Conservation (phyloP, 2,329 filamentous ascomycete genomes). For the Bimuria novae-zelandiae region DNA sequence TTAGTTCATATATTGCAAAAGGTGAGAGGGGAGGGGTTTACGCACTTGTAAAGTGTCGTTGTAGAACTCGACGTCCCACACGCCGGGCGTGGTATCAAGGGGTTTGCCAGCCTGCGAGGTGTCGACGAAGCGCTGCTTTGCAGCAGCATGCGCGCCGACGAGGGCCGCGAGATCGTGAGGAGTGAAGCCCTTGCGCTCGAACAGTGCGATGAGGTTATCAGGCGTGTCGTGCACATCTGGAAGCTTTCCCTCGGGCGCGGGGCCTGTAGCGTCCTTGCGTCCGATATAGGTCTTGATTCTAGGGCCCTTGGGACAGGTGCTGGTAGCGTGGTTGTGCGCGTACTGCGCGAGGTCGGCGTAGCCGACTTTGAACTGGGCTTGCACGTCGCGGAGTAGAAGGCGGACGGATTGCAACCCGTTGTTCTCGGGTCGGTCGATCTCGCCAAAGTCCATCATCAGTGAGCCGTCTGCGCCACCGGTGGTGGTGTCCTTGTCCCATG, state of each 20-base stretch:
- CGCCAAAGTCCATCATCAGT: conserved; percentile 44
- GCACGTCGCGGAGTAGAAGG: conserved; percentile 45
- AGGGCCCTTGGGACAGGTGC: conserved; percentile 58
- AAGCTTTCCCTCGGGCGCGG: conserved; percentile 52
- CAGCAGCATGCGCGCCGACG: conserved; percentile 59
- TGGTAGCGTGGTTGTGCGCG: conserved; percentile 52
- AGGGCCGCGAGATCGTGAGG: conserved; percentile 58
- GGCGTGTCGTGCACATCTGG: conserved; percentile 50
- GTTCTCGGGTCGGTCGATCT: conserved; percentile 47
- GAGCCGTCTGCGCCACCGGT: conserved; percentile 50
- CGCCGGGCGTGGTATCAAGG: conserved; percentile 55
- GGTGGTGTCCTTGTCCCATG: conserved; percentile 42
- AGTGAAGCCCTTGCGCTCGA: conserved; percentile 57
- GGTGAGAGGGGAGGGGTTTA: conserved; percentile 9
- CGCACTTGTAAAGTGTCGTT: conserved; percentile 38
- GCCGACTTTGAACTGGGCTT: conserved; percentile 50
- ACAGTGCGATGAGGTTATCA: conserved; percentile 53
- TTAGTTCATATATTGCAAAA: too few relatives aligned
- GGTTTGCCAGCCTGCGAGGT: conserved; percentile 40
- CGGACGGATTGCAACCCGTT: conserved; percentile 53
- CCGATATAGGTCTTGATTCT: conserved; percentile 57
- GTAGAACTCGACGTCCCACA: conserved; percentile 60
- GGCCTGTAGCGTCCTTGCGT: conserved; percentile 50
- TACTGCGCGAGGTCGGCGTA: conserved; percentile 62
- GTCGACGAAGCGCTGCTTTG: conserved; percentile 55